Base-by-base conservation (phyloP, 78 protist genomes). In the Isochrysis galbana region DNA sequence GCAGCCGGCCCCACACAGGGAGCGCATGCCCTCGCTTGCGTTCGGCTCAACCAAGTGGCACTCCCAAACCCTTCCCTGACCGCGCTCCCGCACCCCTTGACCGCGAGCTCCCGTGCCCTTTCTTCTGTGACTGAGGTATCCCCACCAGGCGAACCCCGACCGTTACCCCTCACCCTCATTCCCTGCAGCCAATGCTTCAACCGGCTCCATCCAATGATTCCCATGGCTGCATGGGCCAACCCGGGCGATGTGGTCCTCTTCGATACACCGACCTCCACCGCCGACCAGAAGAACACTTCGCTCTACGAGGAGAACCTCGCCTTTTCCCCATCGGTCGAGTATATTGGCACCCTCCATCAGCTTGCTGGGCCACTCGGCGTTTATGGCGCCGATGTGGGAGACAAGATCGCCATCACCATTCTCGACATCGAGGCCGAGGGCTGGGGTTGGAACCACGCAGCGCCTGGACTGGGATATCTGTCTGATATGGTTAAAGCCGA, bases 151-250 rank as follows among this genome's bases (percentile, higher is more conserved):
- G n/a, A n/a, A n/a, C n/a, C n/a, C n/a, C n/a, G n/a, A n/a, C n/a
- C n/a, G n/a, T n/a, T n/a, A n/a, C n/a, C n/a, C n/a, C n/a, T n/a
- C n/a, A n/a, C n/a, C n/a, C n/a, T n/a, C n/a, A n/a, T n/a, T n/a
- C n/a, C n/a, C n/a, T n/a, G 83, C 74, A 67, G 74, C 74, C 82
- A 72, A 41, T 72, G 82, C 41, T 72, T 72, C 82, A 72, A 72
- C 41, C 82, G 82, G 2, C 82, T 72, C 7, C 82, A 72, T 41
- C 82, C 82, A 19, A 1, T 3, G 32, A 72, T 72, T n/a, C 82
- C 82, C 44, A 72, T 72, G 82, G 82, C 41, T 17, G 82, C 41
- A 22, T 1, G 5, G 14, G 82, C 82, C 2, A 19, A 72, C 11
- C 82, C 82, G 11, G 82, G 41, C 82, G 39, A 72, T 19, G 22